Conservation (phyloP, 2,329 filamentous ascomycete genomes). For the Stromatinia cepivora region DNA sequence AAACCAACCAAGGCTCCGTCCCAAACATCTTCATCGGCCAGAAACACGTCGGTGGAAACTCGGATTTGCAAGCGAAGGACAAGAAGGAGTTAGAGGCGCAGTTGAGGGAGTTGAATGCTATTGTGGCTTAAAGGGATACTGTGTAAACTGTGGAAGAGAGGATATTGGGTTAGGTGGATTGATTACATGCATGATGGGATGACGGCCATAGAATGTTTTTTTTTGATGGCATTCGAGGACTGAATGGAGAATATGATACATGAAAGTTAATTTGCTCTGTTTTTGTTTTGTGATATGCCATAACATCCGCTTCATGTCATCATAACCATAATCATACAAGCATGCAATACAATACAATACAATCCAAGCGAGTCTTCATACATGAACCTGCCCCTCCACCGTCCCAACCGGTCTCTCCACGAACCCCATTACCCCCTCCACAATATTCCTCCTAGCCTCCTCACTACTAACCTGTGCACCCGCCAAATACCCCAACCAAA, state of each 20-base stretch:
- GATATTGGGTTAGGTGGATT: background rate
- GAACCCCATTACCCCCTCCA: slow-evolving; percentile 84
- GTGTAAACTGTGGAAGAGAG: background rate
- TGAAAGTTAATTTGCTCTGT: background rate
- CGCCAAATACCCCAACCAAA: slow-evolving; percentile 90
- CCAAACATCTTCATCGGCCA: slow-evolving; percentile 93
- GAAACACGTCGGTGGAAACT: slow-evolving; percentile 96
- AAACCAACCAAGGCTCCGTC: slow-evolving; percentile 83
- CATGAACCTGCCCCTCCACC: slow-evolving; percentile 71
- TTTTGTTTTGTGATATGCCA: background rate
- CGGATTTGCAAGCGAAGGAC: slow-evolving; percentile 67
- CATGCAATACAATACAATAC: background rate
- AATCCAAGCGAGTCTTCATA: slow-evolving; percentile 12
- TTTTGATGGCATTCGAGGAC: background rate
- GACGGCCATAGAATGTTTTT: background rate
- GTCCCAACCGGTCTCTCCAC: slow-evolving; percentile 86
- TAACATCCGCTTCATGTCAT: background rate
- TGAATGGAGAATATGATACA: slow-evolving; percentile 18
- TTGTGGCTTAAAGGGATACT: slow-evolving; percentile 36
- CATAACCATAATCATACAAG: slow-evolving; percentile 3
- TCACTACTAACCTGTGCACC: slow-evolving; percentile 88
- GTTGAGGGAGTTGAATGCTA: slow-evolving; percentile 62
- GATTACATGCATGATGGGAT: background rate
- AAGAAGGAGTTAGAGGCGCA: slow-evolving; percentile 66
- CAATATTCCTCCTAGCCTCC: slow-evolving; percentile 74